A percentile compares a stretch with the other conserved stretches of the same genome.
These are phyloP conservation scores for Plasmodium chabaudi DNA, from an alignment of 169 alveolate genomes.

Conservation along the genomic window DNA sequence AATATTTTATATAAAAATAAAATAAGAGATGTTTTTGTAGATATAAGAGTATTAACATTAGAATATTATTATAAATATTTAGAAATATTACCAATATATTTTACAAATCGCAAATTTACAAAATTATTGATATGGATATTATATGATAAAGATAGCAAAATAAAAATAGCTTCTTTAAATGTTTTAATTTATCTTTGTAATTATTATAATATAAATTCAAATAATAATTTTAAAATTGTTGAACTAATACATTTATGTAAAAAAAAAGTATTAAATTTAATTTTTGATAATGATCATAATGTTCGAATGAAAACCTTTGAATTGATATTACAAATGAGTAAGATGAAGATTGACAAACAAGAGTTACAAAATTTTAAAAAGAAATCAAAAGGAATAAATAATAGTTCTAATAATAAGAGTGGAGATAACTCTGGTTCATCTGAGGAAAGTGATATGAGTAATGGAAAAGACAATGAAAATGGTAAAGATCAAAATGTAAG, in stretches of 20 bases:
- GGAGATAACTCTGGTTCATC: not conserved
- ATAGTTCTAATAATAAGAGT: conserved; percentile 2
- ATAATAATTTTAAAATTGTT: conserved; percentile 56
- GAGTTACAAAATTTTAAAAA: conserved; percentile 36
- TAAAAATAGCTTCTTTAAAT: conserved; percentile 23
- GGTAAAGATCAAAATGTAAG: not conserved
- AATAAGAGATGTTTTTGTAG: conserved; percentile 72
- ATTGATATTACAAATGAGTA: conserved; percentile 67
- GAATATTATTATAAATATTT: conserved; percentile 38
- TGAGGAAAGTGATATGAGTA: conserved; percentile 13
- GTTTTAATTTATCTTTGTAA: conserved; percentile 60
- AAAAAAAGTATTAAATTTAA: conserved; percentile 63
- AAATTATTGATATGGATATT: conserved; percentile 70
- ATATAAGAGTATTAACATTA: conserved; percentile 51
- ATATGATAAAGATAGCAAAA: conserved; percentile 66
- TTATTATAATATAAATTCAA: conserved; percentile 27
- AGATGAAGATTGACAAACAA: conserved; percentile 49
- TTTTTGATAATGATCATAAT: conserved; percentile 65
- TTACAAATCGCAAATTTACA: conserved; percentile 68
- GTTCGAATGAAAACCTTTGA: conserved; percentile 73
- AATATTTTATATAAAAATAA: conserved; percentile 54
- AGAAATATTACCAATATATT: conserved; percentile 27
- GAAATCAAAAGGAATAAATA: not conserved
- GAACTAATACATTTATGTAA: conserved; percentile 58
- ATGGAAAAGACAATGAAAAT: not conserved